These are phyloP conservation scores for Poronia punctata DNA, from an alignment of 495 filamentous ascomycete species.

Conservation along the genomic window DNA sequence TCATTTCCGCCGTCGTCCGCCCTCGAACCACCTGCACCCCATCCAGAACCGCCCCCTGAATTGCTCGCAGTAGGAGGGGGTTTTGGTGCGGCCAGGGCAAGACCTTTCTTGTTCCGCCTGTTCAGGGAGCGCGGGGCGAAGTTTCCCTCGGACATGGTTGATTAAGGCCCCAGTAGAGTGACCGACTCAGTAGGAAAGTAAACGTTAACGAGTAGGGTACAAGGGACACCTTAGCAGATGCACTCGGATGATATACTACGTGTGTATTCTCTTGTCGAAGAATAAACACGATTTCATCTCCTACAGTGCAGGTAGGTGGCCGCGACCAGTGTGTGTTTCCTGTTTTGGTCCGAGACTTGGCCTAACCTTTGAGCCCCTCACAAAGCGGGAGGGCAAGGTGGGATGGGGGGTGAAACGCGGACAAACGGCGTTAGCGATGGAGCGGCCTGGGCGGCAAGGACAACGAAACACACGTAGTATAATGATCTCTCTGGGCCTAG, in stretches of 20 bases:
- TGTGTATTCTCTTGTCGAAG: not conserved
- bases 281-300: slow-evolving; percentile 9
- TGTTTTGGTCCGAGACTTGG: slow-evolving; percentile 4
- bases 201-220: not conserved
- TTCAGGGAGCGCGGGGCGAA: slow-evolving; percentile 90
- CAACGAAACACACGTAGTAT: no score
- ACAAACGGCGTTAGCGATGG: slow-evolving; percentile 2
- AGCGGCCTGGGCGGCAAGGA: not conserved
- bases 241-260: slow-evolving; percentile 1
- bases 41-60: slow-evolving; percentile 47
- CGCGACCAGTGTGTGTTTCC: slow-evolving; percentile 7
- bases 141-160: slow-evolving; percentile 64
- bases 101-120: slow-evolving; percentile 96
- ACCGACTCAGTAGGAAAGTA: slow-evolving; percentile 3
- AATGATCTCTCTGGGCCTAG: no score
- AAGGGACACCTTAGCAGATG: not conserved
- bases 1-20: slow-evolving; percentile 53
- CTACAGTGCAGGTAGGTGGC: slow-evolving; percentile 3
- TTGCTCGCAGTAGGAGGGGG: slow-evolving; percentile 35
- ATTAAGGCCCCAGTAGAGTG: slow-evolving; percentile 4
- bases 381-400: slow-evolving; percentile 7
- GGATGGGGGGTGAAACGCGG: slow-evolving; percentile 10
- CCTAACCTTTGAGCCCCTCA: slow-evolving; percentile 11
- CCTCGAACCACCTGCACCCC: slow-evolving; percentile 41
- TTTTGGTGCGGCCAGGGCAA: slow-evolving; percentile 61